Percentiles rank a stretch among this genome's conserved stretches.
Conservation (phyloP, 805 yeast species). For the Metschnikowia anglica region DNA sequence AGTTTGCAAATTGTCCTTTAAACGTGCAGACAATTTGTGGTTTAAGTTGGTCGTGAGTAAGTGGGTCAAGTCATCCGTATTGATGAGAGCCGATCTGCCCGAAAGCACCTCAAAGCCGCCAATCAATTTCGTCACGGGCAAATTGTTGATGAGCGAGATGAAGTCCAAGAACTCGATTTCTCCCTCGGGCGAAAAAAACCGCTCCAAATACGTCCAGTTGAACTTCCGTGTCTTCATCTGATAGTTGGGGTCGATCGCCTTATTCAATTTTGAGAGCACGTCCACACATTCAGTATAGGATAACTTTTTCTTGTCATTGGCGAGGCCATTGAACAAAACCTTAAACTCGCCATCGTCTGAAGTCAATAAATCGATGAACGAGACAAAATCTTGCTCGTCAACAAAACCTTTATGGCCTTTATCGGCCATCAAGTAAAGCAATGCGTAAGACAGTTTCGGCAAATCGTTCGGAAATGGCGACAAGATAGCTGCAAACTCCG, state of each 20-base stretch:
- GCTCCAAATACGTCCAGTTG: conserved; percentile 43
- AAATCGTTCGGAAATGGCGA: conserved; percentile 44
- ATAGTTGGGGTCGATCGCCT: conserved; percentile 41
- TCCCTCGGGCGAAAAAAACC: conserved; percentile 42
- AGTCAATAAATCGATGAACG: conserved; percentile 57
- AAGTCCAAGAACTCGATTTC: conserved; percentile 39
- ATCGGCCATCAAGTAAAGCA: conserved; percentile 82
- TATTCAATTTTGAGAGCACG: conserved; percentile 36
- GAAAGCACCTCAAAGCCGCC: conserved; percentile 42
- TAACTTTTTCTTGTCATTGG: conserved; percentile 22
- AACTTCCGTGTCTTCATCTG: conserved; percentile 42
- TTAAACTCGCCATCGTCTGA: conserved; percentile 43
- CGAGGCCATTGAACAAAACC: conserved; percentile 52
- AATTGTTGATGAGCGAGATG: conserved; percentile 39
- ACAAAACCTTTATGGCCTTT: conserved; percentile 66
- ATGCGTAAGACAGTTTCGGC: conserved; percentile 38
- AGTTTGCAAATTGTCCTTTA: conserved; percentile 34
- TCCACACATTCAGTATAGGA: conserved; percentile 37
- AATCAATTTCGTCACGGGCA: conserved; percentile 47
- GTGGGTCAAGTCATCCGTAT: conserved; percentile 31
- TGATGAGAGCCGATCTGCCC: conserved; percentile 32
- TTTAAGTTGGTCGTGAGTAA: conserved; percentile 38
- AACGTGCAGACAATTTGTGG: conserved; percentile 41
- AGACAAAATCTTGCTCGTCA: conserved; percentile 67
- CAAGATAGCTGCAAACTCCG: conserved; percentile 37